Base-by-base conservation (phyloP, 306 rosid genomes). In the Prunus campanulata region DNA sequence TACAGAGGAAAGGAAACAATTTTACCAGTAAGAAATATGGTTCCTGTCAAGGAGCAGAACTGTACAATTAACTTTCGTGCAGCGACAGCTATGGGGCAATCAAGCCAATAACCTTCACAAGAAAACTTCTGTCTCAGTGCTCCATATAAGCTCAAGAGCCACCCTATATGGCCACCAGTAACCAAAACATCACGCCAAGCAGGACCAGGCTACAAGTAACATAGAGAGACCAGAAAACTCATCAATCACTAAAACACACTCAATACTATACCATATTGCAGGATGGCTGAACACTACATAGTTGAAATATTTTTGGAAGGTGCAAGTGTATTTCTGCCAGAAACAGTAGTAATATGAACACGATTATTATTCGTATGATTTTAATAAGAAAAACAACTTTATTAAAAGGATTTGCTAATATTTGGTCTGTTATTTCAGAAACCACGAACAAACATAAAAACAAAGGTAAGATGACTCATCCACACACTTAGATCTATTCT, bases 51-150 rank as follows among this genome's bases (percentile, higher is more conserved):
- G 49, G 96, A 92, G 88, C 95, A 92, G 83, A 90, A 84, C 80
- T 95, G 98, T 47, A 95, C 90, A 72, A 92, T 88, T 76, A 94
- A 87, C 89, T 92, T 94, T 76, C 98, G 88, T 63, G 96, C 95
- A 80, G 93, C 85, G 73, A 89, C 87, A 15, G 97, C 96, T 80
- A 94, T 80, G 77, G 96, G 97, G 84, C 97, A 90, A 78, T 94
- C 97, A 70, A 86, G 88, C 98, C 98, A 90, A 85, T 86, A 92
- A 66, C 91, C 97, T 88, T 91, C 91, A 74, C 81, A 56, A 73
- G 90, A 80, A 88, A 92, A 90, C 83, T 92, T 92, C 73, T 78
- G 95, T 81, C 96, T 87, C 75, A 92, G 76, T 68, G 96, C 89
- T 11, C 91, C 84, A 87, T 94, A 94, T 54, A 94, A 88, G 81